A percentile compares a stretch with the other conserved stretches of the same genome.
Evolutionary conservation across 164 flowering plant genomes (phyloP).

Genomic region (Chloranthus sessilifolius): DNA sequence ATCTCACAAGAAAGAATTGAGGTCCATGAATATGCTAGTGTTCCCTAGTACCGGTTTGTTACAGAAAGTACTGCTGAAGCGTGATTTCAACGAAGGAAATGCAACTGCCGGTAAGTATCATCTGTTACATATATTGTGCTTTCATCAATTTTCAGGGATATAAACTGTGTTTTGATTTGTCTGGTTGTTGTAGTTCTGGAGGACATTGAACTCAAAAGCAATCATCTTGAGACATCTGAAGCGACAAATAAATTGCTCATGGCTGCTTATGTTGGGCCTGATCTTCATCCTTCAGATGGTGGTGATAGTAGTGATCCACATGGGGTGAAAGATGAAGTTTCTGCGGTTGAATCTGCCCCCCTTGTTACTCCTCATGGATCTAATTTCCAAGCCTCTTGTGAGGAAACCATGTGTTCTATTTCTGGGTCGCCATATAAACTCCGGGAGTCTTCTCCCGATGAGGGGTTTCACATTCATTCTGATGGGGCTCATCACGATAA

Average conservation of each 20-base stretch:
- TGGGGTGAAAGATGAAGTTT: neutral
- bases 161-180: neutral
- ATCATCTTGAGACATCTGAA: slow-evolving; percentile 9
- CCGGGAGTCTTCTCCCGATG: neutral
- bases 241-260: slow-evolving; percentile 18
- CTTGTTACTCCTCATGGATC: neutral
- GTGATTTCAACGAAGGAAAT: slow-evolving; percentile 23
- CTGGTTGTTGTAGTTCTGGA: slow-evolving; percentile 11
- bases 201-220: slow-evolving; percentile 4
- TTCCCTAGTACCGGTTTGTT: slow-evolving; percentile 90
- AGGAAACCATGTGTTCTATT: neutral
- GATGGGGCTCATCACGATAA: neutral
- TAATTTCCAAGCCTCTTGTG: neutral
- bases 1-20: slow-evolving; percentile 60
- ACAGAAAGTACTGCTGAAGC: slow-evolving; percentile 51
- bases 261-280: slow-evolving; percentile 21
- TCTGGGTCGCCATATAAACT: neutral
- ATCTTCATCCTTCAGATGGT: neutral
- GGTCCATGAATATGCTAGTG: slow-evolving; percentile 76
- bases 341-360: neutral
- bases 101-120: slow-evolving; percentile 23
- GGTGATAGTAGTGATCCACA: neutral
- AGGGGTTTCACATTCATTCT: neutral
- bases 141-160: neutral
- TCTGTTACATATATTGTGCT: neutral